Base-by-base conservation (phyloP, 2,329 filamentous ascomycete species). In the Arthrobotrys sinensis region DNA sequence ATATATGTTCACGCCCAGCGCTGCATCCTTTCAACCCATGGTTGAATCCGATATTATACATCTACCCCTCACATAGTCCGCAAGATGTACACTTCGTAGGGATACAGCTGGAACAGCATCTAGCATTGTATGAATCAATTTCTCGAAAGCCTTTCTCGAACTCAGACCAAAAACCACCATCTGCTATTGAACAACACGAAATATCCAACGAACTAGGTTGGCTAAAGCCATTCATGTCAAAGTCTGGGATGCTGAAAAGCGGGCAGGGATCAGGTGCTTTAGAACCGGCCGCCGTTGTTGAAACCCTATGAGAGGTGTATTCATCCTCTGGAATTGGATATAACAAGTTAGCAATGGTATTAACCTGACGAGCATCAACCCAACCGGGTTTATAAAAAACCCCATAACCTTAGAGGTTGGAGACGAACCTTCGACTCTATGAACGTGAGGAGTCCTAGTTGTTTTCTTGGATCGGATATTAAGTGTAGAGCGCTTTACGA, bases 181-280 rank as follows among this genome's bases (percentile, higher is more conserved):
- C 34, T 11, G 36, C n/a, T 5, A 38, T 0, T n/a, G 55, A n/a
- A 19, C 64, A 67, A 67, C 64, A 45, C 64, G 64, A 67, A 67
- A 67, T 67, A 55, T 67, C 46, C 64, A 67, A 67, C 64, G 48
- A n/a, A 45, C 16, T 36, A 0, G 12, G 16, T 19, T 7, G 36
- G 11, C 24, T 8, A 7, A 28, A 7, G 11, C 19, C n/a, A 6
- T 14, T 32, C 8, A 14, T 28, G 28, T 19, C 5, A 43, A 10
- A 28, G 8, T 34, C 8, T 3, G 36, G 16, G n/a, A 36, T 10
- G 1, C 4, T 28, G 24, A 28, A 28, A 28, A 28, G 24, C 24
- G 36, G 19, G 19, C 34, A 14, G 2, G 55, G n/a, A 3, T n/a
- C 19, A 6, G 36, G 36, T 19, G 36, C 28, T 24, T n/a, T 16